Percentiles rank a stretch among this genome's conserved stretches.
Conservation (phyloP, 495 filamentous ascomycete species). For the Penicillium odoratum region DNA sequence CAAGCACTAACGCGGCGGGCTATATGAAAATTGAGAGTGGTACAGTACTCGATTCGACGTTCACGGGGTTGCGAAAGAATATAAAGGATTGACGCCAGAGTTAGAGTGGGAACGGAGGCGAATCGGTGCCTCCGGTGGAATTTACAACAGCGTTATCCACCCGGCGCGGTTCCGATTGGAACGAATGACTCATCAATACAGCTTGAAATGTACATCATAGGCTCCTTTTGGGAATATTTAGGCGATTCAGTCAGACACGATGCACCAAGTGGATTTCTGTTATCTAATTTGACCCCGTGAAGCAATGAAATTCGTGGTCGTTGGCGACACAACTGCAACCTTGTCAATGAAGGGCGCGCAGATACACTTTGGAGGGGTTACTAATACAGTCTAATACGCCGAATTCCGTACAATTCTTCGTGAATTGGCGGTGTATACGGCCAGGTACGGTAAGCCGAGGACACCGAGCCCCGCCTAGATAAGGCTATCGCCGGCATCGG, state of each 20-base stretch:
- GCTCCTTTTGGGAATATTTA: background rate
- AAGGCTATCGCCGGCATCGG: conserved; percentile 48
- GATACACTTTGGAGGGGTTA: conserved; percentile 15
- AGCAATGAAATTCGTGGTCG: background rate
- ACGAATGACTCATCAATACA: conserved; percentile 27
- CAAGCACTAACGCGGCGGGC: background rate
- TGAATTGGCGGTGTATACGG: conserved; percentile 4
- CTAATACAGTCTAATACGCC: conserved; percentile 6
- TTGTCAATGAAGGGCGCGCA: conserved; percentile 17
- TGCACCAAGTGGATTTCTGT: conserved; percentile 23
- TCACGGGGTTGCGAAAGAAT: background rate
- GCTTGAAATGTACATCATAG: background rate
- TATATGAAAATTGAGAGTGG: background rate
- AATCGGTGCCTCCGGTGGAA: conserved; percentile 15
- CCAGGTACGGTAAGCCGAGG: conserved; percentile 11
- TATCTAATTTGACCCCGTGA: conserved; percentile 31
- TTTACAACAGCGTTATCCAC: conserved; percentile 24
- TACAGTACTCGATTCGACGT: background rate
- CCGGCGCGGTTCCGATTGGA: conserved; percentile 15
- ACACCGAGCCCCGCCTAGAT: conserved; percentile 34
- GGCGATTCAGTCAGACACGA: background rate
- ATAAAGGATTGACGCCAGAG: background rate
- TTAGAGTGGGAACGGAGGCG: conserved; percentile 13
- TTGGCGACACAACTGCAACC: conserved; percentile 9
- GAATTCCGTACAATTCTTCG: background rate